Conservation (phyloP, 768 basidiomycete genomes). For the Cubamyces sp. region DNA sequence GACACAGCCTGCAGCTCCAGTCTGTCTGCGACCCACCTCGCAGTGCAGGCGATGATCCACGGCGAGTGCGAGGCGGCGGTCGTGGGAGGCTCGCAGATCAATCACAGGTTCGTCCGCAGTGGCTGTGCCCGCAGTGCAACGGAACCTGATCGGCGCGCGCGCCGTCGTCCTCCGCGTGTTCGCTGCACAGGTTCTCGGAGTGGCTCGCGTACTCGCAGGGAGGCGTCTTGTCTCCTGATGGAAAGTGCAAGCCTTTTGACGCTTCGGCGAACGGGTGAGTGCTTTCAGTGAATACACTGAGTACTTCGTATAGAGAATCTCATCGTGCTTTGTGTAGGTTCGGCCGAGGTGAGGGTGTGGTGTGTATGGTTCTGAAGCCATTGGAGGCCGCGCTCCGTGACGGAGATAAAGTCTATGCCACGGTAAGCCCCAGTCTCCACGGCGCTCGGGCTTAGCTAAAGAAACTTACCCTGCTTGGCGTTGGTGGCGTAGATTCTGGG, state of each 20-base stretch:
- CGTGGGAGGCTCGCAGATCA: constrained; percentile 48
- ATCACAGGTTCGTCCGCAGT: constrained; percentile 38
- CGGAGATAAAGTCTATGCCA: constrained; percentile 46
- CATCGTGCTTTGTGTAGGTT: constrained; percentile 34
- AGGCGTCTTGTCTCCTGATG: constrained; percentile 43
- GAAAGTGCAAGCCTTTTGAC: constrained; percentile 50
- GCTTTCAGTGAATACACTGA: not conserved
- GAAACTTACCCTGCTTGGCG: too few relatives aligned
- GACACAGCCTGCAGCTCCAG: constrained; percentile 57
- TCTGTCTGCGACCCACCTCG: constrained; percentile 51
- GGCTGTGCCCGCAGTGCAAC: too few relatives aligned
- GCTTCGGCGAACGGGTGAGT: constrained; percentile 46
- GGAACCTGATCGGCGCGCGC: too few relatives aligned
- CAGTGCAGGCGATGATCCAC: constrained; percentile 44
- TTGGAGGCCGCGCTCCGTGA: constrained; percentile 43
- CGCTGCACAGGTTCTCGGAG: constrained; percentile 37
- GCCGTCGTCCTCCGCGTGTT: not conserved
- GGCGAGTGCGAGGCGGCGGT: constrained; percentile 55
- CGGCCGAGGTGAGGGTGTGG: constrained; percentile 43
- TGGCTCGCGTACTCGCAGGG: constrained; percentile 43
- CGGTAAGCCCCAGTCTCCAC: constrained; percentile 31
- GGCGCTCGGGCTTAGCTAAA: too few relatives aligned
- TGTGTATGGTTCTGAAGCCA: constrained; percentile 45
- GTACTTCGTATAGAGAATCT: not conserved
- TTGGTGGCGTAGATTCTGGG: constrained; percentile 41